A percentile compares a stretch with the other conserved stretches of the same genome.
phyloP scores from a whole-genome alignment of 2,329 filamentous ascomycete species.

The Fusarium oxysporum region DNA sequence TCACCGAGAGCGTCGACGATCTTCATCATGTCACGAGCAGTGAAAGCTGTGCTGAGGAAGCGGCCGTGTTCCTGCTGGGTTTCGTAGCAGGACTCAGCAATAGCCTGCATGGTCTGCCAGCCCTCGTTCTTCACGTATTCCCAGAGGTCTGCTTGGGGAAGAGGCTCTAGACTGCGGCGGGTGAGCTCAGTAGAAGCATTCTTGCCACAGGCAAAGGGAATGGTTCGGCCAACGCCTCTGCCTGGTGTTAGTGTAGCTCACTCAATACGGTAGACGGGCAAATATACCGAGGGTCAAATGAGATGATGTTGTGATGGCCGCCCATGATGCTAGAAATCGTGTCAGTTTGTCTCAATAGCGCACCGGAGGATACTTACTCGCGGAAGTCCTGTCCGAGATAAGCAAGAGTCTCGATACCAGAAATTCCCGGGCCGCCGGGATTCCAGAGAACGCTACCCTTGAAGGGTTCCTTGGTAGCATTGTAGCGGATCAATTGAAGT shows the following conservation, averaged over 20 bases:
- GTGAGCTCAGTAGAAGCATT: not conserved
- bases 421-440: slow-evolving; percentile 51
- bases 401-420: slow-evolving; percentile 27
- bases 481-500: slow-evolving; percentile 49
- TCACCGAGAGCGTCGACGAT: slow-evolving; percentile 54
- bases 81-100: slow-evolving; percentile 41
- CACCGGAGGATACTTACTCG: not conserved
- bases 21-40: slow-evolving; percentile 54
- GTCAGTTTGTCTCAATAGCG: not conserved
- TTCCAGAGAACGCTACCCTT: slow-evolving; percentile 55
- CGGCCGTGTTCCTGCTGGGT: slow-evolving; percentile 43
- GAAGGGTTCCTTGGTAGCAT: slow-evolving; percentile 45
- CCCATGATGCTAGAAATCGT: slow-evolving; percentile 10
- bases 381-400: slow-evolving; percentile 22
- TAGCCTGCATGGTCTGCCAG: not conserved
- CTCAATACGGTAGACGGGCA: too few species aligned
- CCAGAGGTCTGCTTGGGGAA: slow-evolving; percentile 25
- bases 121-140: slow-evolving; percentile 11
- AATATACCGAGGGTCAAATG: slow-evolving; percentile 37
- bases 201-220: slow-evolving; percentile 26
- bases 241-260: not conserved
- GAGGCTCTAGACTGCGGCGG: slow-evolving; percentile 1
- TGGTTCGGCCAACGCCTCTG: slow-evolving; percentile 35
- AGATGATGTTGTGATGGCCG: slow-evolving; percentile 28
- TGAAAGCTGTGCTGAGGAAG: slow-evolving; percentile 50